Base-by-base conservation (phyloP, 805 yeast genomes). In the Lachancea nothofagi region DNA sequence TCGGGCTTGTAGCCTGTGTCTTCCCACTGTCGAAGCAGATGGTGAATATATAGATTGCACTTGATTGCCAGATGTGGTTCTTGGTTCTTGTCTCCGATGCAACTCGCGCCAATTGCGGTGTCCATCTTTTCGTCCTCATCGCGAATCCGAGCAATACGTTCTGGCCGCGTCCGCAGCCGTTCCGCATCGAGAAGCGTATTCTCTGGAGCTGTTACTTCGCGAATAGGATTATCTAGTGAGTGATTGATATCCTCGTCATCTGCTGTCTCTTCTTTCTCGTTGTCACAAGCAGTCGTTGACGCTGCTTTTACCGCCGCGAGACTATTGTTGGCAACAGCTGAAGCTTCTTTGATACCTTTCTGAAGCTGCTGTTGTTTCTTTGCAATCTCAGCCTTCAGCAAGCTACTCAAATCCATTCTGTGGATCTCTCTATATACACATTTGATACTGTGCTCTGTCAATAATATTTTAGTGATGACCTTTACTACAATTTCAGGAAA, bases 351-450 rank as follows among this genome's bases (percentile, higher is more conserved):
- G 5, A 12, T 5, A 17, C 9, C 8, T 18, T 59, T 42, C 43
- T 46, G 43, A 10, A 31, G 41, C 33, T 40, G 45, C 29, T 40
- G 35, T 34, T 37, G 40, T 15, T 35, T 30, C 57, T 66, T 72
- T 5, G 59, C 62, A 15, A 77, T 76, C 54, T 77, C 81, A 20
- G 62, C 55, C 1, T 68, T 49, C 38, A 77, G 50, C 19, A 75
- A 46, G 27, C 63, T 60, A 9, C 73, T 63, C 43, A 75, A 69
- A 50, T 74, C 72, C 80, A 76, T 75, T 4, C 38, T 42, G 13
- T 33, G 12, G 9, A 6, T 9, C 22, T 18, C 15, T 23, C 8
- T 21, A 13, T 20, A 6, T 23, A n/a, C n/a, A n/a, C 15, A 30
- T 38, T n/a, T 38, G 8, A 10, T 18, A n/a, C n/a, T n/a, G n/a